Evolutionary conservation across 169 alveolate genomes (phyloP), one percentile per base, ranked within the genome.

Genomic region (Plasmodium adleri): DNA sequence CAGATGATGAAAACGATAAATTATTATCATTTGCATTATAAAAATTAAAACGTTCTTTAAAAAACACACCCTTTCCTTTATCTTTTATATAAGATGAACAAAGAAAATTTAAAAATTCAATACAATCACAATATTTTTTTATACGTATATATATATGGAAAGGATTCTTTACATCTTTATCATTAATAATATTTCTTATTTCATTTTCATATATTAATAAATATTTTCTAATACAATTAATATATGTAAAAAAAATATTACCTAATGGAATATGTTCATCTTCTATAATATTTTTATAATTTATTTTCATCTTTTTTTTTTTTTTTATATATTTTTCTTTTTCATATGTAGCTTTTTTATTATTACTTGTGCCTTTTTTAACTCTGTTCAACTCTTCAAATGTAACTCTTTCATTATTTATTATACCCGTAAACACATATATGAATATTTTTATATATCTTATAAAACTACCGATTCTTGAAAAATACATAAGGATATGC

Each of bases 401-500:
- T 39, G 47, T 5, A 39, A 1, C 5, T 39, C 47, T 1, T 39
- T 39, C 9, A 39, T 39, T 39, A 39, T 39, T 39, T 39, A 8
- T 39, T 22, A 80, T 32, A 59, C 49, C 59, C 22, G 80, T 12
- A 58, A 80, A 80, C 15, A 80, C 90, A 7, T 20, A 43, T 39
- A 68, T 72, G 58, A 80, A 80, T 15, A 28, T 47, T 59, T 80
- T 68, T 13, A 80, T 60, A 45, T 80, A 80, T 22, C 90, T 54
- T 24, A 80, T 67, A n/a, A 80, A 15, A 4, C 83, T 67, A n/a
- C 90, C 90, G 0, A 80, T 60, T 24, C 58, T 67, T 3, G 90
- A 54, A 59, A 80, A 67, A 12, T 67, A 80, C 15, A 67, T 15
- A 71, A 80, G 66, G 58, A 80, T 39, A 28, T 80, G 90, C 5